Evolutionary conservation across 1,284 basidiomycete species (phyloP).

Genomic region (Filobasidium uniguttulatum): DNA sequence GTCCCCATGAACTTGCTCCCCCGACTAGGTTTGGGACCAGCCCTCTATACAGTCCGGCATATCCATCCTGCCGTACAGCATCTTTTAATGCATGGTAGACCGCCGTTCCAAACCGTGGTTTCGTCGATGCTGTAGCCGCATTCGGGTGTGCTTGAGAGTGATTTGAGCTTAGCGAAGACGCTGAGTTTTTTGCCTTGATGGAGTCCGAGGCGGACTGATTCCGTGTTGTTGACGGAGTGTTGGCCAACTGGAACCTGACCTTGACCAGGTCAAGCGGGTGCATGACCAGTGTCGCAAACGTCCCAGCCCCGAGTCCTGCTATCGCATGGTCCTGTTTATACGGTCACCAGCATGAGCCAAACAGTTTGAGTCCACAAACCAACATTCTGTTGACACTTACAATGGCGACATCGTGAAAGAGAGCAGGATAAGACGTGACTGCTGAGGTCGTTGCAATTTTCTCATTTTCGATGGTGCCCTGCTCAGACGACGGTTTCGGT

Average conservation of each 20-base stretch:
- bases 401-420: slow-evolving; percentile 35
- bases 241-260: slow-evolving; percentile 86
- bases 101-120: slow-evolving; percentile 53
- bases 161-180: slow-evolving; percentile 4
- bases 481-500: no score
- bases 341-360: background rate
- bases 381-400: slow-evolving; percentile 18
- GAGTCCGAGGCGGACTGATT: slow-evolving; percentile 1
- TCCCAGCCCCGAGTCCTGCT: slow-evolving; percentile 84
- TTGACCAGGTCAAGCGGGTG: slow-evolving; percentile 96
- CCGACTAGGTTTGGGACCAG: slow-evolving; percentile 83
- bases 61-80: slow-evolving; percentile 64
- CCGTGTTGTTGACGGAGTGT: slow-evolving; percentile 36
- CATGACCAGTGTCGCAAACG: slow-evolving; percentile 88
- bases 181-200: slow-evolving; percentile 4
- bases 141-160: background rate
- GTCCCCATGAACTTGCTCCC: slow-evolving; percentile 93
- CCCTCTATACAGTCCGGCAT: slow-evolving; percentile 79
- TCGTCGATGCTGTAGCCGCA: slow-evolving; percentile 28
- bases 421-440: slow-evolving; percentile 16
- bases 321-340: slow-evolving; percentile 61
- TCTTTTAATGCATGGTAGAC: slow-evolving; percentile 64
- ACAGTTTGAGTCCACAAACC: background rate
- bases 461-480: no score
- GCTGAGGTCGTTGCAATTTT: background rate